Evolutionary conservation across 805 yeast genomes (phyloP), one percentile per base, ranked within the genome.

Genomic region (Suhomyces kilbournensis): DNA sequence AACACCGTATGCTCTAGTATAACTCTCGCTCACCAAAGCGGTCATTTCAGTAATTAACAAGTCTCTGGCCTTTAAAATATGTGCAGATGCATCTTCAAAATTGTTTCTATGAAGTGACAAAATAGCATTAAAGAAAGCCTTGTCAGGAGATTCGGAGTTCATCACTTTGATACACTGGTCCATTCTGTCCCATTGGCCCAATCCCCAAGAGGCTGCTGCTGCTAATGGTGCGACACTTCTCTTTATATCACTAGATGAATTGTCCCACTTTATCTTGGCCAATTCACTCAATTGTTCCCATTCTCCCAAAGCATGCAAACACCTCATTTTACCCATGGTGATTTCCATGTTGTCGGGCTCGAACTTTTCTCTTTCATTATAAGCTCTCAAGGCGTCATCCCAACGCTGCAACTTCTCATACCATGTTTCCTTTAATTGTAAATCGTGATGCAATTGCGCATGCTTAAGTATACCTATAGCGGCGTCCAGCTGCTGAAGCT

Each of bases 141-240:
- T 84, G 64, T 94, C 98, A 0, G 98, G 97, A 2, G 97, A 88
- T 55, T 90, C 97, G 2, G 83, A 75, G 59, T 90, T 90, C 96
- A 94, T 91, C 1, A 88, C 96, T 57, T 83, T 76, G 51, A 93
- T 92, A 61, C 91, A 94, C 7, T 88, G 82, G 62, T 90, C 97
- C 91, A 96, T 92, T 61, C 89, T 79, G 58, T 91, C 97, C 99
- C 99, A 96, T 64, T 90, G 94, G 1, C 93, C 93, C 42, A 96
- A 75, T 14, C 98, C 97, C 99, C 99, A 94, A 1, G 98, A 90
- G 1, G 99, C 97, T 2, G 98, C 97, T 0, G 99, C 99, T 0
- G 98, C 99, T 50, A 96, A 73, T 0, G 99, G 98, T 1, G 99
- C 99, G 60, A 94, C 91, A 5, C 86, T 82, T 51, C 97, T 77